phyloP scores from a whole-genome alignment of 2,329 filamentous ascomycete genomes.

The Fusarium algeriense region DNA sequence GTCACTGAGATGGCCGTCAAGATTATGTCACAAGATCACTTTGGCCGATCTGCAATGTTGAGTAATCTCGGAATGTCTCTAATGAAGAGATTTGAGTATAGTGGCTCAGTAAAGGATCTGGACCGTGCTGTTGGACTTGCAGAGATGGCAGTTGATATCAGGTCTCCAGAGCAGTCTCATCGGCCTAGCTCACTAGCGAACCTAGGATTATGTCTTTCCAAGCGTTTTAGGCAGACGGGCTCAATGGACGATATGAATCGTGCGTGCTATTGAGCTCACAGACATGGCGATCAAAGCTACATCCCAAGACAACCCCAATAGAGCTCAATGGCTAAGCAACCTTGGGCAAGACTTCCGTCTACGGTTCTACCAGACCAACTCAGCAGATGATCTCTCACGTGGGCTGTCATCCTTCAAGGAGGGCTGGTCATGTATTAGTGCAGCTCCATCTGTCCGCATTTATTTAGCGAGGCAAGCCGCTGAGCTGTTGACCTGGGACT shows the following conservation, averaged over 20 bases:
- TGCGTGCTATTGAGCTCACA: too few relatives aligned
- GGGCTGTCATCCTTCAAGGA: neutral
- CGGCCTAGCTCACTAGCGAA: neutral
- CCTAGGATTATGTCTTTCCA: neutral
- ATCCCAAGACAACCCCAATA: too few relatives aligned
- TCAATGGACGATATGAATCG: rapidly evolving
- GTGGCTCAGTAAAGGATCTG: neutral
- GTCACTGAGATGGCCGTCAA: neutral
- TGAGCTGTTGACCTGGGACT: neutral
- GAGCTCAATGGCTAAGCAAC: too few relatives aligned
- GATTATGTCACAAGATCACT: rapidly evolving
- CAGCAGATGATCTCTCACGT: neutral
- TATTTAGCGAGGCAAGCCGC: neutral
- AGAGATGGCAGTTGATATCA: neutral
- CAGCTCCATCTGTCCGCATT: neutral
- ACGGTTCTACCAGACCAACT: too few relatives aligned
- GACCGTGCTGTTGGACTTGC: rapidly evolving
- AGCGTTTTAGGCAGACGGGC: neutral
- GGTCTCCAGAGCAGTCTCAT: neutral
- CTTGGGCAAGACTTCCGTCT: too few relatives aligned
- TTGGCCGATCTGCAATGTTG: neutral
- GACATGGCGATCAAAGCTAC: too few relatives aligned
- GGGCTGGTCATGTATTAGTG: neutral
- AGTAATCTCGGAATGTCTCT: neutral
- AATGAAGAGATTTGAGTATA: neutral